phyloP scores from a whole-genome alignment of 31 red algal species.

The Porphyra umbilicalis region DNA sequence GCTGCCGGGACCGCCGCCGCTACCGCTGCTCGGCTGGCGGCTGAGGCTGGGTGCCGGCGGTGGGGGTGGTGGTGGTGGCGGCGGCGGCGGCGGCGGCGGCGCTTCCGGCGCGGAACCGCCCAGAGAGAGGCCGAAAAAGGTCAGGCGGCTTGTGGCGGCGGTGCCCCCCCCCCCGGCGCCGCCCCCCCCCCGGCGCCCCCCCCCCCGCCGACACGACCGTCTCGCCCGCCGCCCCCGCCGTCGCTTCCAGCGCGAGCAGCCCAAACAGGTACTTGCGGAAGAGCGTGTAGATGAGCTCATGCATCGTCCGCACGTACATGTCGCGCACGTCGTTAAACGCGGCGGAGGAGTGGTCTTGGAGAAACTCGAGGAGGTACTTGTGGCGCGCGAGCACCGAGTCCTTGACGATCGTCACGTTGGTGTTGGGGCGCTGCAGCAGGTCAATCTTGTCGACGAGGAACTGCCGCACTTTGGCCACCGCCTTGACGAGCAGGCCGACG shows the following conservation, averaged over 20 bases:
- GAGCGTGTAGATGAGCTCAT: constrained; percentile 48
- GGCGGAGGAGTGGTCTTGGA: constrained; percentile 46
- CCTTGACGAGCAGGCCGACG: constrained; percentile 38
- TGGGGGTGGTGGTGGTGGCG: background rate
- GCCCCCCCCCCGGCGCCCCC: background rate
- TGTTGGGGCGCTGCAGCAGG: constrained; percentile 77
- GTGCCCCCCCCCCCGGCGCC: background rate
- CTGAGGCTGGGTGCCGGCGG: background rate
- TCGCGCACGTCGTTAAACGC: constrained; percentile 54
- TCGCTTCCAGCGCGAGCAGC: constrained; percentile 63
- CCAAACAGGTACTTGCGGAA: constrained; percentile 71
- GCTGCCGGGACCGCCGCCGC: background rate
- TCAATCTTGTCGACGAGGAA: constrained; percentile 65
- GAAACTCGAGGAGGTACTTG: constrained; percentile 61
- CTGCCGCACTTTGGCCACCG: constrained; percentile 39
- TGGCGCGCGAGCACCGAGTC: constrained; percentile 84
- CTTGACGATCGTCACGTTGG: constrained; percentile 93
- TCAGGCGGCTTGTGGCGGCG: background rate
- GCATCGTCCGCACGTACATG: constrained; percentile 64
- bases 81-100: background rate
- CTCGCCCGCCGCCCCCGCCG: constrained; percentile 42
- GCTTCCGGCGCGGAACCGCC: background rate
- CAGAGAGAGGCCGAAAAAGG: background rate
- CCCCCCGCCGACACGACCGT: background rate
- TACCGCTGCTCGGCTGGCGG: background rate